Percentiles rank a stretch among this genome's conserved stretches.
Conservation (phyloP, 2,329 filamentous ascomycete genomes). For the Aspergillus thermomutatus region DNA sequence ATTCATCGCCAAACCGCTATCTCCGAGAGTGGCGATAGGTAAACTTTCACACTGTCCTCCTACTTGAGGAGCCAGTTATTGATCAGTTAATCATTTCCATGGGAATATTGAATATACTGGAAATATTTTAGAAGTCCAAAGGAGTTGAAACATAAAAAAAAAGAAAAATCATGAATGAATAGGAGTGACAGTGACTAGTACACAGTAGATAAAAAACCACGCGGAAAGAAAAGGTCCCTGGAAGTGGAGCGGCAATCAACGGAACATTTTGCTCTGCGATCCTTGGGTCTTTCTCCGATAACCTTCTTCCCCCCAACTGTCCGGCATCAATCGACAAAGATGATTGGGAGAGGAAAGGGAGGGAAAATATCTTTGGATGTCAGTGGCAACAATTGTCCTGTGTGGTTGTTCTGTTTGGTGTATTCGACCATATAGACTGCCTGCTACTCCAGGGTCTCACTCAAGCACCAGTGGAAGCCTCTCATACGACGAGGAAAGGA, state of each 20-base stretch:
- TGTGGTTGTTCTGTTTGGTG: not conserved
- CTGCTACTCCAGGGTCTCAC: not conserved
- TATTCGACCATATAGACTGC: not conserved
- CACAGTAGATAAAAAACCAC: not conserved
- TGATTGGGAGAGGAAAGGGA: not conserved
- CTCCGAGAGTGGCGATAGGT: not conserved
- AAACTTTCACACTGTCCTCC: not conserved
- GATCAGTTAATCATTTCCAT: not conserved
- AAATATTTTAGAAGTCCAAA: not conserved
- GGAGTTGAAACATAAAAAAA: not conserved
- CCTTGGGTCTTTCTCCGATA: not conserved
- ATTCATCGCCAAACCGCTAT: not conserved
- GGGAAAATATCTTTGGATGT: not conserved
- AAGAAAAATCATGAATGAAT: not conserved
- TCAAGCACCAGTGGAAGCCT: no score
- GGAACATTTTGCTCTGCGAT: slow-evolving; percentile 1
- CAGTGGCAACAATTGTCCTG: not conserved
- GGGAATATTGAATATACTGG: no score
- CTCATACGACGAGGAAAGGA: no score
- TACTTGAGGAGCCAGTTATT: not conserved
- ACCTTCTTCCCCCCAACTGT: not conserved
- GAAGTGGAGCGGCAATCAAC: slow-evolving; percentile 11
- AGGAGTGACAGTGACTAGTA: not conserved
- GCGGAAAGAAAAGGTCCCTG: not conserved
- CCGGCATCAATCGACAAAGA: not conserved